Base-by-base conservation (phyloP, 345 rosid genomes). In the Salix exigua region DNA sequence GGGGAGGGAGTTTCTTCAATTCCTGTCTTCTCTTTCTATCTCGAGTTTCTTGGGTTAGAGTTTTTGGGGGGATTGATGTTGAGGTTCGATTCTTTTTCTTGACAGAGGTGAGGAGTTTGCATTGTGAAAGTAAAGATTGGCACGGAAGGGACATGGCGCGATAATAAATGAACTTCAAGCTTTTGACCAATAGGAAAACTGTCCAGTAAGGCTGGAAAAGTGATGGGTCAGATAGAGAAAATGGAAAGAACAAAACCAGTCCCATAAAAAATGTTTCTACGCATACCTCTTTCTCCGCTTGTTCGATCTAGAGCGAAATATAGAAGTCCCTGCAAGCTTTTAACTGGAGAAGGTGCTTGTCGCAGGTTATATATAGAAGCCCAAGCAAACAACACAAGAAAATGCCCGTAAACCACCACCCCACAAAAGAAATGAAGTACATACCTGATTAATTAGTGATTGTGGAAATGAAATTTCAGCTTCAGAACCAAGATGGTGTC, bases 71-170 rank as follows among this genome's bases (percentile, higher is more conserved):
- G 46, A 1, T 10, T 40, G 46, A 40, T 40, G 46, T 6, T 53
- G 60, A 21, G 7, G 58, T 19, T 18, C 7, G n/a, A 21, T 51
- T 53, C 61, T 19, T 21, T 53, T 53, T 21, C 26, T 6, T 21
- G 61, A 21, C 61, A 21, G 25, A 53, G 61, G 26, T 0, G 60
- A 51, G 60, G 60, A 51, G 60, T 6, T 51, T 51, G 61, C 8
- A 0, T 2, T 21, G 25, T 21, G 61, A 2, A 8, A 35, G 71
- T 38, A 61, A 55, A 60, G 58, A 69, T 40, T 53, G 66, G 63
- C 23, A 50, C n/a, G 72, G 86, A 35, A 71, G 72, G 60, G 70
- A 72, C 69, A 80, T 73, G 86, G 88, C 88, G 86, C 84, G 85
- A 86, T 73, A 77, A 50, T 88, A 84, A 88, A 86, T 80, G 88